A percentile compares a stretch with the other conserved stretches of the same genome.
Evolutionary conservation across 108 stramenopile genomes (phyloP).

Genomic region (Cyclostephanos invisitatus): DNA sequence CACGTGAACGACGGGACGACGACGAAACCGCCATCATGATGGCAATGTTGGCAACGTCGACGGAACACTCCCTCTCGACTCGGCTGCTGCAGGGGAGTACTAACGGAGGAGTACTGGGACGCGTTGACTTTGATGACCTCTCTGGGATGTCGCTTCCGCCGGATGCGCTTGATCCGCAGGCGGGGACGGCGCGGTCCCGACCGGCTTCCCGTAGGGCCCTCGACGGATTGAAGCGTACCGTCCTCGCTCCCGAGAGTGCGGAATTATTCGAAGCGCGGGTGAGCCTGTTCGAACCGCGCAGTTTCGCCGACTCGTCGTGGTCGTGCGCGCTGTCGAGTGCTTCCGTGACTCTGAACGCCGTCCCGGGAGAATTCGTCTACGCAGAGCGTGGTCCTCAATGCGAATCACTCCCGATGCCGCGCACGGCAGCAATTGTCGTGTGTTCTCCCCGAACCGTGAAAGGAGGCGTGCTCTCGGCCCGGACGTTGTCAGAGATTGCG

Average conservation of each 20-base stretch:
- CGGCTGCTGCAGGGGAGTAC: constrained; percentile 3
- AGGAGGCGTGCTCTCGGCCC: constrained; percentile 28
- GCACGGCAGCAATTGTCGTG: constrained; percentile 15
- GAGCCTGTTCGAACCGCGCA: constrained; percentile 8
- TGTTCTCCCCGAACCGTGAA: constrained; percentile 44
- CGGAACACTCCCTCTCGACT: neutral
- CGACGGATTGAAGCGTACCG: constrained; percentile 14
- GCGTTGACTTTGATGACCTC: neutral
- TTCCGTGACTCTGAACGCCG: constrained; percentile 19
- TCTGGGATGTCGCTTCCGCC: constrained; percentile 22
- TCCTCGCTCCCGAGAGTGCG: constrained; percentile 25
- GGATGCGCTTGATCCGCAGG: constrained; percentile 42
- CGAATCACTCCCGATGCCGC: neutral
- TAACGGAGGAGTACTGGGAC: neutral
- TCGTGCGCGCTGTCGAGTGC: neutral
- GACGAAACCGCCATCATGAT: neutral
- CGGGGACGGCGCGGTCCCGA: constrained; percentile 19
- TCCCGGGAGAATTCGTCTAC: constrained; percentile 33
- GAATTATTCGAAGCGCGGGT: constrained; percentile 40
- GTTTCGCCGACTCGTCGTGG: constrained; percentile 12
- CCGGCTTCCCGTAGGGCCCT: constrained; percentile 20
- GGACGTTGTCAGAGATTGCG: constrained; percentile 27
- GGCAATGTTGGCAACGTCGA: neutral
- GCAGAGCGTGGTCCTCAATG: constrained; percentile 4
- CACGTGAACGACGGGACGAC: constrained; percentile 1